Percentiles rank a stretch among this genome's conserved stretches.
These are phyloP conservation scores for Remersonia thermophila DNA, from an alignment of 2,329 filamentous ascomycete genomes.

Conservation along the genomic window DNA sequence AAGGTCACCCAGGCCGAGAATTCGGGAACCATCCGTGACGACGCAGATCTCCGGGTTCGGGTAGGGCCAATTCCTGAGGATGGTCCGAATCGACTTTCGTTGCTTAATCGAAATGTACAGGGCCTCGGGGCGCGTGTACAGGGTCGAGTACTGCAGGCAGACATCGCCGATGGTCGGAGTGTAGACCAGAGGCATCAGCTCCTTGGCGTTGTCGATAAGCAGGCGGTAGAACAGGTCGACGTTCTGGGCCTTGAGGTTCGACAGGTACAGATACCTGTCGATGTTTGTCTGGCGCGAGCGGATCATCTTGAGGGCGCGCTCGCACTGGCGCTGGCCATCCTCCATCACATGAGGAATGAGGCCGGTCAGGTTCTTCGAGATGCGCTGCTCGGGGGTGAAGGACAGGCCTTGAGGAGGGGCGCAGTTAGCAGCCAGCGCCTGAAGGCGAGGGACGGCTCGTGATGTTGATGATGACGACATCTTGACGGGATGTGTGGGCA, in stretches of 20 bases:
- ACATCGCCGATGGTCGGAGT: conserved; percentile 90
- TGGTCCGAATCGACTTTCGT: conserved; percentile 74
- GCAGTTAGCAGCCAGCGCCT: conserved; percentile 11
- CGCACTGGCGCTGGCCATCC: conserved; percentile 46
- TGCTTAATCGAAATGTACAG: conserved; percentile 95
- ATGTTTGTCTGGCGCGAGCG: conserved; percentile 55
- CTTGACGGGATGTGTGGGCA: neutral
- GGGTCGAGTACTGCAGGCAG: conserved; percentile 88
- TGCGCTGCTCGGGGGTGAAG: conserved; percentile 51
- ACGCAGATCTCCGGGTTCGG: conserved; percentile 86
- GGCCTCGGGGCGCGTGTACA: conserved; percentile 90
- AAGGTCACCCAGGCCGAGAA: conserved; percentile 82
- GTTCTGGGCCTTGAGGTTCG: conserved; percentile 61
- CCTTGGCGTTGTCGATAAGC: conserved; percentile 62
- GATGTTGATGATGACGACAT: neutral
- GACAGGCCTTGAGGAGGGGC: conserved; percentile 38
- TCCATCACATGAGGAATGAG: conserved; percentile 54
- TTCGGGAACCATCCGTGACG: conserved; percentile 90
- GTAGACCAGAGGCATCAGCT: conserved; percentile 75
- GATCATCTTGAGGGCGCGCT: conserved; percentile 62
- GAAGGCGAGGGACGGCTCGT: neutral
- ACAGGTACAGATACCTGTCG: conserved; percentile 77
- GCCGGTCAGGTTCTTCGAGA: conserved; percentile 52
- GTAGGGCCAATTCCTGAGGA: conserved; percentile 89
- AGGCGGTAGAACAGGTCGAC: conserved; percentile 74